These are phyloP conservation scores for Paramicrosporidium saccamoebae DNA, from an alignment of 371 early-diverging fungal species.

Conservation along the genomic window DNA sequence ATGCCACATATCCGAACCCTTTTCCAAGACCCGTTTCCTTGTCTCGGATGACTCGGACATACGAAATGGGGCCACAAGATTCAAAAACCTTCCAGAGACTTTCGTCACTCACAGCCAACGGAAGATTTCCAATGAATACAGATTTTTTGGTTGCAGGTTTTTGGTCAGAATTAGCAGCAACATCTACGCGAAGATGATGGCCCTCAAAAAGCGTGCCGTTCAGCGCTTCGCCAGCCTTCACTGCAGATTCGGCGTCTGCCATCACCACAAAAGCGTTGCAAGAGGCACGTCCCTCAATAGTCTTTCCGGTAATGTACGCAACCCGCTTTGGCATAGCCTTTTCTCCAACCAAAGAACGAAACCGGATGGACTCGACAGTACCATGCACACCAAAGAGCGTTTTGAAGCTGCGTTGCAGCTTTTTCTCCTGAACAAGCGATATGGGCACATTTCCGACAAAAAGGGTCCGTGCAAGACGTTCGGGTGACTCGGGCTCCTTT, in stretches of 20 bases:
- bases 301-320: slow-evolving; percentile 14
- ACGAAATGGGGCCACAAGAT: slow-evolving; percentile 41
- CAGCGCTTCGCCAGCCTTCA: slow-evolving; percentile 16
- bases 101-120: slow-evolving; percentile 59
- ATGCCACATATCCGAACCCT: slow-evolving; percentile 63
- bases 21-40: slow-evolving; percentile 62
- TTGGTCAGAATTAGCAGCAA: slow-evolving; percentile 12
- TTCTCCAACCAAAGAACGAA: slow-evolving; percentile 28
- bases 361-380: slow-evolving; percentile 41
- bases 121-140: slow-evolving; percentile 64
- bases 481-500: slow-evolving; percentile 13
- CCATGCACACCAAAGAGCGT: slow-evolving; percentile 27
- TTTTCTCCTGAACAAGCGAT: slow-evolving; percentile 21
- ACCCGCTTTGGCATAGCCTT: slow-evolving; percentile 4
- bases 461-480: slow-evolving; percentile 17
- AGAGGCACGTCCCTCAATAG: slow-evolving; percentile 39
- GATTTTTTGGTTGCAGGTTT: slow-evolving; percentile 35
- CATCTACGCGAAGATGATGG: slow-evolving; percentile 57
- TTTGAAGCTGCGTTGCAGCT: slow-evolving; percentile 17
- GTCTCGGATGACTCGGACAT: slow-evolving; percentile 58
- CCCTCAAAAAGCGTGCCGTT: slow-evolving; percentile 47
- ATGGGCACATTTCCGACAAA: slow-evolving; percentile 52
- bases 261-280: slow-evolving; percentile 67
- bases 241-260: slow-evolving; percentile 14
- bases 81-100: slow-evolving; percentile 44